Percentiles rank a stretch among this genome's conserved stretches.
These are phyloP conservation scores for Nidula microcarpa DNA, from an alignment of 768 basidiomycete genomes.

Conservation along the genomic window DNA sequence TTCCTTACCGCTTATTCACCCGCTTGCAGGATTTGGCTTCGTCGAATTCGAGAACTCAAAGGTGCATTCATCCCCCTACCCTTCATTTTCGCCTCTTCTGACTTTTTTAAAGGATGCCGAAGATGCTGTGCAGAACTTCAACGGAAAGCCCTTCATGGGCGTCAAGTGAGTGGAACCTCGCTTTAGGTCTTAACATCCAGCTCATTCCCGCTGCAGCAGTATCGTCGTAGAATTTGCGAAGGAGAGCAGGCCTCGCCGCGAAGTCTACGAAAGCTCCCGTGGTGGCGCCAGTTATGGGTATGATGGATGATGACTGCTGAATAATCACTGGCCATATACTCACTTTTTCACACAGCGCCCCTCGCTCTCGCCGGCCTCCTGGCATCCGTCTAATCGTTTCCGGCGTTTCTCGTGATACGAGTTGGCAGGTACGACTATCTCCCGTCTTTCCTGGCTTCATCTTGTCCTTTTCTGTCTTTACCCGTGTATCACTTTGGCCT, in stretches of 20 bases:
- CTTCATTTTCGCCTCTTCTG: slow-evolving; percentile 4
- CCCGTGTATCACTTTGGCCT: too few relatives aligned
- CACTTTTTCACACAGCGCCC: slow-evolving; percentile 31
- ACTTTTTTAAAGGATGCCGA: slow-evolving; percentile 75
- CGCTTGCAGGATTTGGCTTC: slow-evolving; percentile 81
- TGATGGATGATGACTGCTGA: slow-evolving; percentile 9
- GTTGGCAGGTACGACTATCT: slow-evolving; percentile 90
- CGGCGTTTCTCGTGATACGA: slow-evolving; percentile 90
- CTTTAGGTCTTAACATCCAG: not conserved
- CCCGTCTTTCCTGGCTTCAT: slow-evolving; percentile 8
- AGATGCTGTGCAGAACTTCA: slow-evolving; percentile 84
- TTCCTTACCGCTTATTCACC: not conserved
- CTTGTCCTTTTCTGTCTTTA: not conserved
- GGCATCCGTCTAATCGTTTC: slow-evolving; percentile 83
- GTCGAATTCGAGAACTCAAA: slow-evolving; percentile 90
- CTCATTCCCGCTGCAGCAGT: slow-evolving; percentile 33
- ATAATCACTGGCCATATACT: slow-evolving; percentile 6
- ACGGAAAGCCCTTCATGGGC: slow-evolving; percentile 89
- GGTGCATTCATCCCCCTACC: slow-evolving; percentile 21
- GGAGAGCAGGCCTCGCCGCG: slow-evolving; percentile 83
- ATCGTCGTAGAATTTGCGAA: slow-evolving; percentile 97
- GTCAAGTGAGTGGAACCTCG: slow-evolving; percentile 50
- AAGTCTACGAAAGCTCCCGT: slow-evolving; percentile 60
- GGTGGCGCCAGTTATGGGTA: slow-evolving; percentile 45
- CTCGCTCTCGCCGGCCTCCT: slow-evolving; percentile 72